Evolutionary conservation across 805 yeast genomes (phyloP).

Genomic region (Yamadazyma sp.): DNA sequence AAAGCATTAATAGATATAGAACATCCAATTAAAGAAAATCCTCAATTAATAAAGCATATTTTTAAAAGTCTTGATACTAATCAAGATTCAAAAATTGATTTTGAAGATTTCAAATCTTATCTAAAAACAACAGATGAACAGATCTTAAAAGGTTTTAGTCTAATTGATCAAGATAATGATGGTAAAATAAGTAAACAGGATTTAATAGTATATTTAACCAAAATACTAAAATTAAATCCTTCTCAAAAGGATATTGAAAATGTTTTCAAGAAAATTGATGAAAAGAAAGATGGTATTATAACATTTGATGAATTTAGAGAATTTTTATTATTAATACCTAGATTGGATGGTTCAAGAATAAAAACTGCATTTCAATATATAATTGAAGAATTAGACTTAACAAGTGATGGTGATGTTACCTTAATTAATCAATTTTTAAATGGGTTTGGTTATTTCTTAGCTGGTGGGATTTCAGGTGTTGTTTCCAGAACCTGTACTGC

Average conservation of each 20-base stretch:
- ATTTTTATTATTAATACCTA: conserved; percentile 78
- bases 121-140: conserved; percentile 67
- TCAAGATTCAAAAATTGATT: conserved; percentile 56
- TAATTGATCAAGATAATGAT: conserved; percentile 68
- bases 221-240: conserved; percentile 51
- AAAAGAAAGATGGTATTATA: conserved; percentile 59
- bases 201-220: conserved; percentile 58
- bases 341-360: conserved; percentile 70
- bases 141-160: conserved; percentile 63
- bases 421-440: conserved; percentile 72
- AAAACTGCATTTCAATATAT: conserved; percentile 80
- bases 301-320: conserved; percentile 86
- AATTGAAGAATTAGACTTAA: conserved; percentile 72
- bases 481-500: conserved; percentile 96
- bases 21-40: conserved; percentile 65
- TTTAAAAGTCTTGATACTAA: conserved; percentile 60
- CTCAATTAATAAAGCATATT: conserved; percentile 54
- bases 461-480: conserved; percentile 96
- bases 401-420: conserved; percentile 91
- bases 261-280: conserved; percentile 56
- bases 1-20: conserved; percentile 44
- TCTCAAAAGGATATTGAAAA: conserved; percentile 49
- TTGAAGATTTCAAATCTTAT: conserved; percentile 64
- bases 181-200: conserved; percentile 68
- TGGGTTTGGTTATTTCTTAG: conserved; percentile 87